Conservation (phyloP, 495 filamentous ascomycete species). For the Lasiosphaeris hirsuta region DNA sequence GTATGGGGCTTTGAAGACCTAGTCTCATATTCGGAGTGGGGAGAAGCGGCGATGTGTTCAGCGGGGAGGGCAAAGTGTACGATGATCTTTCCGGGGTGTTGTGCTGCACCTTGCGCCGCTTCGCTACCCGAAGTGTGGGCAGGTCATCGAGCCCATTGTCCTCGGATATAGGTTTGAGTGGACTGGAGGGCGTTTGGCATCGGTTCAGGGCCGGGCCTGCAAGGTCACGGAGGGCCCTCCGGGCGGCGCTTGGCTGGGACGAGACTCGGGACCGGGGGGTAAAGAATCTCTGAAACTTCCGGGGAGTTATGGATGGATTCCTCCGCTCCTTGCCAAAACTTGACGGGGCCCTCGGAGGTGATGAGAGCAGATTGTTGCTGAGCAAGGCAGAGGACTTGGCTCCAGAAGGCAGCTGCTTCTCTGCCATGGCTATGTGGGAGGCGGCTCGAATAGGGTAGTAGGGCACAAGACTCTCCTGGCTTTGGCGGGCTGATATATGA, state of each 20-base stretch:
- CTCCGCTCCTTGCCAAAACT: slow-evolving; percentile 42
- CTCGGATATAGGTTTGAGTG: slow-evolving; percentile 38
- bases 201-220: slow-evolving; percentile 62
- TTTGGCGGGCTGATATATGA: too few relatives aligned
- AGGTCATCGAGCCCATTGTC: slow-evolving; percentile 27
- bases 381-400: slow-evolving; percentile 24
- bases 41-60: slow-evolving; percentile 24
- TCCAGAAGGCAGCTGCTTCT: slow-evolving; percentile 17
- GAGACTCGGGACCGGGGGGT: slow-evolving; percentile 58
- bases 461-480: neutral
- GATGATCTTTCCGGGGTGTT: slow-evolving; percentile 15
- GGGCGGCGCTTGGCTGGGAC: slow-evolving; percentile 48
- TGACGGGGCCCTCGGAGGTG: slow-evolving; percentile 31
- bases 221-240: slow-evolving; percentile 68
- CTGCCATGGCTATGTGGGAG: slow-evolving; percentile 15
- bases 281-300: slow-evolving; percentile 79
- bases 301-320: slow-evolving; percentile 61
- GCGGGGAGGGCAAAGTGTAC: slow-evolving; percentile 3
- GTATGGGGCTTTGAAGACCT: slow-evolving; percentile 36
- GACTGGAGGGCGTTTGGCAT: slow-evolving; percentile 45
- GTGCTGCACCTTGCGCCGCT: slow-evolving; percentile 42
- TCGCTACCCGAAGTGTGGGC: slow-evolving; percentile 23
- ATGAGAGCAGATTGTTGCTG: slow-evolving; percentile 32
- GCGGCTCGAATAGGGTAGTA: neutral
- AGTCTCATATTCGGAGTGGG: slow-evolving; percentile 26